Base-by-base conservation (phyloP, 441 rosid species). In the Pelargonium australe region DNA sequence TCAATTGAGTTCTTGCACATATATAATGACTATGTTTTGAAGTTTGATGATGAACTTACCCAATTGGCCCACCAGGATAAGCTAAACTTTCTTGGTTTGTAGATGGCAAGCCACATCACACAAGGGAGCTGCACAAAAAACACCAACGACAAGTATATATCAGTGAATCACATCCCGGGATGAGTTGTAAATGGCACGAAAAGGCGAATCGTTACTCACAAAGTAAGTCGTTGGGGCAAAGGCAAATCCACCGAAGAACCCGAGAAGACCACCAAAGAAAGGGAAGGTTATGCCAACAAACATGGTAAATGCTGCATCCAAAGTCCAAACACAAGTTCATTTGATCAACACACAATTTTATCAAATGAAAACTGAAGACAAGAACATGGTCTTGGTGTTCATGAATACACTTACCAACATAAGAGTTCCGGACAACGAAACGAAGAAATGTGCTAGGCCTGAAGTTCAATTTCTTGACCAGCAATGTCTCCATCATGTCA, bases 191-290 rank as follows among this genome's bases (percentile, higher is more conserved):
- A 31, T 31, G 37, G 0, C 37, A 4, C 6, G 6, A 4, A 31
- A 31, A 3, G 5, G 37, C 1, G 37, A n/a, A 69, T 40, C 14
- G 13, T 43, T 28, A 66, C 87, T 85, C 79, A 88, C 90, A 23
- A 82, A 88, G 73, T 82, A 86, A 8, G 90, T 80, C n/a, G 90
- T 88, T 19, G 90, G 90, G 63, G 93, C 87, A 73, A 85, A 88
- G 8, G 87, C 93, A 55, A 88, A 83, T 68, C 93, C 90, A 63
- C 93, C 89, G 3, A 88, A 86, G 82, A 88, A 88, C n/a, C 87
- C 89, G 9, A 88, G 93, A 64, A 86, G 85, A 10, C 87, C 89
- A 6, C 90, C 93, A 70, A 88, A 88, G 81, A 88, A 88, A 1
- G 93, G 93, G 65, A 88, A 77, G 63, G 85, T 70, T 4, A 88